Evolutionary conservation across 768 basidiomycete species (phyloP), one percentile per base, ranked within the genome.

Genomic region (Psilocybe cubensis): DNA sequence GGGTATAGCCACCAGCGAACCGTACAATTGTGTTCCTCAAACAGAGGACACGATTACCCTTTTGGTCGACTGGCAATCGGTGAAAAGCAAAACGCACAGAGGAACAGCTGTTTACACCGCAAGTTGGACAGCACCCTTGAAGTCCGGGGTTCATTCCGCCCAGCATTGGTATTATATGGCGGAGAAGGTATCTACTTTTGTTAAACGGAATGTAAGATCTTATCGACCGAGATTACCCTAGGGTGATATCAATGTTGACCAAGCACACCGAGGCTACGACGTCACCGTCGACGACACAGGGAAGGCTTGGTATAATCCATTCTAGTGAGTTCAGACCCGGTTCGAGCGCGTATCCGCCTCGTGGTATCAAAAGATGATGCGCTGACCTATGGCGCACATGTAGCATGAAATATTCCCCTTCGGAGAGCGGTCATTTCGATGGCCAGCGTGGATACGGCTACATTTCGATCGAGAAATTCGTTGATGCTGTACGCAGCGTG

Each of bases 81-180:
- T 86, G 61, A 83, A 79, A 61, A 92, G 89, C 72, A 71, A 83
- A 14, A 87, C 77, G 63, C 91, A 94, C 74, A 83, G 79, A 59
- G 94, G 95, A 21, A 94, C 91, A 1, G 94, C 85, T 1, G 91
- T 96, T 1, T 97, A 94, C 75, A 95, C 95, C 4, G 94, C 95
- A 8, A 91, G 89, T 50, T 97, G 94, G 94, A 95, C 94, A 1
- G 94, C 95, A 0, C 95, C 94, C 17, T 76, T 94, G 57, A 91
- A 91, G 69, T 81, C 91, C 20, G 94, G 94, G n/a, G 82, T 96
- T 8, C 94, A 96, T 71, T 88, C 90, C 7, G 89, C 88, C 38
- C 94, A 97, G 67, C 88, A 92, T 67, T 96, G 92, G 91, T 94
- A 96, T 73, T 96, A 95, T 74, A 92, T 96, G 90, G 94, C 83